A percentile compares a stretch with the other conserved stretches of the same genome.
Evolutionary conservation across 2,329 filamentous ascomycete genomes (phyloP).

Genomic region (Neophaeococcomyces aloes): DNA sequence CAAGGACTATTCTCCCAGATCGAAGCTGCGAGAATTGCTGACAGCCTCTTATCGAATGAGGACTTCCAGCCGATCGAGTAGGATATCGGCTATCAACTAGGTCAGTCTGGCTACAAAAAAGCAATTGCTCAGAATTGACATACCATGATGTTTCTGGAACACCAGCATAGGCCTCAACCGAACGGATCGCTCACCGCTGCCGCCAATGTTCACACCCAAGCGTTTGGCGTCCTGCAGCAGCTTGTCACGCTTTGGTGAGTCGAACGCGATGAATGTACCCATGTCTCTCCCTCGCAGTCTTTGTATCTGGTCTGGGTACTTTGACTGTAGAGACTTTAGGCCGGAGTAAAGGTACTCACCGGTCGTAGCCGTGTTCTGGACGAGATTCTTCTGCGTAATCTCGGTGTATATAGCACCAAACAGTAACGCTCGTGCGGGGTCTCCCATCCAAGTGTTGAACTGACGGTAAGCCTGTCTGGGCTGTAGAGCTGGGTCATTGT

Average conservation of each 20-base stretch:
- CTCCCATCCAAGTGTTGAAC: constrained; percentile 98
- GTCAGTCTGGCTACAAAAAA: too few relatives aligned
- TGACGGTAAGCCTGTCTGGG: constrained; percentile 92
- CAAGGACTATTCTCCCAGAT: too few relatives aligned
- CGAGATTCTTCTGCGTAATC: constrained; percentile 63
- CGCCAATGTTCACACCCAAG: constrained; percentile 78
- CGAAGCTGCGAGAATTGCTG: too few relatives aligned
- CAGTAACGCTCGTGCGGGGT: constrained; percentile 71
- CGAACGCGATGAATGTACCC: constrained; percentile 89
- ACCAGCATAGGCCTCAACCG: constrained; percentile 80
- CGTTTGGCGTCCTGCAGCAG: constrained; percentile 70
- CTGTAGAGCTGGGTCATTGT: constrained; percentile 63
- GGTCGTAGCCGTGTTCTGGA: constrained; percentile 64
- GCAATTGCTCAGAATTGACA: too few relatives aligned
- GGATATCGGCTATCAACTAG: too few relatives aligned
- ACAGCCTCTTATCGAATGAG: too few relatives aligned
- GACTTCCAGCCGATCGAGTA: too few relatives aligned
- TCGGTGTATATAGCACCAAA: constrained; percentile 80
- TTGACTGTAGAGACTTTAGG: constrained; percentile 54
- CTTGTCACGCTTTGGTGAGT: constrained; percentile 67
- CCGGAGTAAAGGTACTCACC: constrained; percentile 68
- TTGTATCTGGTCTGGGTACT: constrained; percentile 66
- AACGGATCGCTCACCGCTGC: constrained; percentile 64
- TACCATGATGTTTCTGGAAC: constrained; percentile 86
- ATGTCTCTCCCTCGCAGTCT: constrained; percentile 80